phyloP scores from a whole-genome alignment of 768 basidiomycete species.

The Suillus luteus region DNA sequence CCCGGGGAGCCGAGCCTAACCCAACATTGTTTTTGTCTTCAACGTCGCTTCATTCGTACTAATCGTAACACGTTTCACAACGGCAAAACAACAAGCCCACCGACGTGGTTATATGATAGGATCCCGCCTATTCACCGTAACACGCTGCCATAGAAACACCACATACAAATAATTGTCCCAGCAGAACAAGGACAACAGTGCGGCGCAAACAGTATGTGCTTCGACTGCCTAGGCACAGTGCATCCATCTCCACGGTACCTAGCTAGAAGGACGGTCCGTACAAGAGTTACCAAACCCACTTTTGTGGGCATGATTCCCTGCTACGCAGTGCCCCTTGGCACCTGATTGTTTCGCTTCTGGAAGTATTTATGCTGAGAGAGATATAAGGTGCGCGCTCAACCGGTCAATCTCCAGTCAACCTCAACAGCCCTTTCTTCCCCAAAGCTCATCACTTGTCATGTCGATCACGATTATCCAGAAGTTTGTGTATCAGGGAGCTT shows the following conservation, averaged over 20 bases:
- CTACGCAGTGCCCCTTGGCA: background rate
- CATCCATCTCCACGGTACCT: slow-evolving; percentile 6
- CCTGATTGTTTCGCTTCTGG: slow-evolving; percentile 10
- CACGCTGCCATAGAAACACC: slow-evolving; percentile 2
- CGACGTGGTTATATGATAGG: background rate
- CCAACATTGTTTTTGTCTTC: background rate
- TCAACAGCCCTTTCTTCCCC: background rate
- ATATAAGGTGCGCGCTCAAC: slow-evolving; percentile 1
- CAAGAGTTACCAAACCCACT: slow-evolving; percentile 9
- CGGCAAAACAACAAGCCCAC: slow-evolving; percentile 2
- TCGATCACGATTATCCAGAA: slow-evolving; percentile 9
- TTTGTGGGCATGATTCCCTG: slow-evolving; percentile 4
- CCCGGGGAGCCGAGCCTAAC: background rate
- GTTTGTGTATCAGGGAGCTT: slow-evolving; percentile 5
- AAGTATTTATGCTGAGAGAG: background rate
- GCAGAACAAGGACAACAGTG: slow-evolving; percentile 2
- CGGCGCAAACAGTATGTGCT: slow-evolving; percentile 1
- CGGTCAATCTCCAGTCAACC: slow-evolving; percentile 2
- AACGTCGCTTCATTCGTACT: background rate
- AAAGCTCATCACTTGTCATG: background rate
- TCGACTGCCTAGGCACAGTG: background rate
- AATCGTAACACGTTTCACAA: slow-evolving; percentile 9
- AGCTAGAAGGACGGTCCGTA: slow-evolving; percentile 7
- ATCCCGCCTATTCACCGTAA: background rate
- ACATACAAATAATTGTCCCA: background rate